These are phyloP conservation scores for Trichoderma erinaceum DNA, from an alignment of 495 filamentous ascomycete species.

Conservation along the genomic window DNA sequence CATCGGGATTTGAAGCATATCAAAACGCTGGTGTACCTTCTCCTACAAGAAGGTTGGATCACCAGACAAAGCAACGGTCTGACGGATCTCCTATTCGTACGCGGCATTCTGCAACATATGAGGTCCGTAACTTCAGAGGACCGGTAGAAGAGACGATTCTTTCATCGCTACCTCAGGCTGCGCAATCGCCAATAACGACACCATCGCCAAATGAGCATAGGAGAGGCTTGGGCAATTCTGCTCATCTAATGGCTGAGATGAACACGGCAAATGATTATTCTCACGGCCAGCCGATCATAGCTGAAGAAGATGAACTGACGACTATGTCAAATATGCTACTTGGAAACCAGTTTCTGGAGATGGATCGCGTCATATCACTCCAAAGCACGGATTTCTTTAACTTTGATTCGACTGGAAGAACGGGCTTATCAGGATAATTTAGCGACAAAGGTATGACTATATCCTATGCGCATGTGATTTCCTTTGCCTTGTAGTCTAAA, in stretches of 20 bases:
- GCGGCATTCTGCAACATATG: not conserved
- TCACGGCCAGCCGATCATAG: not conserved
- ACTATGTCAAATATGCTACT: constrained; percentile 32
- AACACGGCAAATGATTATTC: not conserved
- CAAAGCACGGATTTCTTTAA: constrained; percentile 21
- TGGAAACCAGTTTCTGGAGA: constrained; percentile 32
- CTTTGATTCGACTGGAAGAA: not conserved
- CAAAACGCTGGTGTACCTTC: constrained; percentile 20
- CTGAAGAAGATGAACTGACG: constrained; percentile 26
- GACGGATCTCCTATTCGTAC: not conserved
- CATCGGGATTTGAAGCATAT: constrained; percentile 17
- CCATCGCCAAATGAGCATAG: not conserved
- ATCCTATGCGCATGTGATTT: too few species aligned
- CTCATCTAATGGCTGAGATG: not conserved
- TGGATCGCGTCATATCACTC: constrained; percentile 36
- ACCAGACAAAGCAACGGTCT: constrained; percentile 13
- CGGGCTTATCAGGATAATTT: not conserved
- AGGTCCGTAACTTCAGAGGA: not conserved
- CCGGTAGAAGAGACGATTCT: not conserved
- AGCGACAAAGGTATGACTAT: not conserved
- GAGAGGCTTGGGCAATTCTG: not conserved
- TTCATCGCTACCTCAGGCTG: not conserved
- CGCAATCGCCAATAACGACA: not conserved
- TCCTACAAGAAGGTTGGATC: constrained; percentile 11
- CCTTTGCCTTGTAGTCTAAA: too few species aligned